These are phyloP conservation scores for Ceratobasidium theobromae DNA, from an alignment of 1,284 basidiomycete species.

Conservation along the genomic window DNA sequence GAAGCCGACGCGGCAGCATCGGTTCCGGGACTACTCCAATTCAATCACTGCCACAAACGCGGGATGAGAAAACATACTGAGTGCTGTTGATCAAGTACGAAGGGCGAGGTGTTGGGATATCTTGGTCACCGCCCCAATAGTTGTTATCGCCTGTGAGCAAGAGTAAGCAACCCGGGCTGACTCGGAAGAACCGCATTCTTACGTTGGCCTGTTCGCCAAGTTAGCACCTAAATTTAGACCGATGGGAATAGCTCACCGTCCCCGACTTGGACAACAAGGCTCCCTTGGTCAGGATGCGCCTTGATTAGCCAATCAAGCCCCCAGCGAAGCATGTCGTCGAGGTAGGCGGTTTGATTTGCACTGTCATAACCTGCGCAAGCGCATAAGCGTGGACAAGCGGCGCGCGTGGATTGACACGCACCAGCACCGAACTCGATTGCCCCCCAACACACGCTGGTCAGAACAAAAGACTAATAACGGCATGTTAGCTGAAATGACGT, in stretches of 20 bases:
- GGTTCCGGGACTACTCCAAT: conserved; percentile 66
- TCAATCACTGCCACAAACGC: neutral
- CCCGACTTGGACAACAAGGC: conserved; percentile 79
- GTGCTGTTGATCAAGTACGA: conserved; percentile 77
- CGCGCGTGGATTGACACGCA: conserved; percentile 38
- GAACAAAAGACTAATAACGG: conserved; percentile 61
- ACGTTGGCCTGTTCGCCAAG: neutral
- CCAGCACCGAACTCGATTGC: conserved; percentile 79
- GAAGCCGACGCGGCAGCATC: conserved; percentile 83
- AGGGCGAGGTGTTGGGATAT: conserved; percentile 72
- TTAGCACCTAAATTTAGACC: neutral
- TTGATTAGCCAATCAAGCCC: conserved; percentile 90
- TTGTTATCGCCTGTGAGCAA: conserved; percentile 56
- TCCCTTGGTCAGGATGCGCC: conserved; percentile 76
- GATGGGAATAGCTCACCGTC: conserved; percentile 48
- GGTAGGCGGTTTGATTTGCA: conserved; percentile 82
- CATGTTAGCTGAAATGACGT: conserved; percentile 32
- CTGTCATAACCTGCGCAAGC: conserved; percentile 65
- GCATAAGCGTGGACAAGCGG: conserved; percentile 18
- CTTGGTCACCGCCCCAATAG: conserved; percentile 87
- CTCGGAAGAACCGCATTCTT: neutral
- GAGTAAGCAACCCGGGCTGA: conserved; percentile 32
- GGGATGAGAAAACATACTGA: conserved; percentile 41
- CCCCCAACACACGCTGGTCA: conserved; percentile 86
- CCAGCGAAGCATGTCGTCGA: conserved; percentile 86